Base-by-base conservation (phyloP, 202 grass and related monocot genomes). In the Cymbopogon flexuosus region DNA sequence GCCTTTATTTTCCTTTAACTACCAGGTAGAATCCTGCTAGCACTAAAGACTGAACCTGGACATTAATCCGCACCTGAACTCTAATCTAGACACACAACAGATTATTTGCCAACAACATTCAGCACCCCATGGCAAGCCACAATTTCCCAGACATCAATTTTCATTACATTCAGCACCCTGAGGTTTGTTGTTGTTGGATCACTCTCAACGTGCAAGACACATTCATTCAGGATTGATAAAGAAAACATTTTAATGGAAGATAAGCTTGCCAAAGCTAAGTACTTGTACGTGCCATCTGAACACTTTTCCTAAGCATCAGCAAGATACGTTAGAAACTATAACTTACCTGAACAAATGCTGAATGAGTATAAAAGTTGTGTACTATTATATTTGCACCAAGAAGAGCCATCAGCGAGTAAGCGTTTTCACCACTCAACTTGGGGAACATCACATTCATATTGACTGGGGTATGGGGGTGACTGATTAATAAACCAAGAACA, bases 391-490 rank as follows among this genome's bases (percentile, higher is more conserved):
- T 97, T 67, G 88, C 27, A 6, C 94, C 94, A 46, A 97, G 79
- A 86, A 97, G 89, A 34, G 92, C 88, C 94, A 94, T 97, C 36
- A 97, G 52, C 3, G 90, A 92, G 74, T 94, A 97, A 80, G 86
- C 84, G 64, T 76, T 94, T 78, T 97, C 94, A 70, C 87, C 90
- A 76, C 88, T 94, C 72, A 97, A 46, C 79, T 90, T 94, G 41
- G 94, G 94, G 68, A 92, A 94, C 80, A 92, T 89, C 33, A 89
- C 83, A 89, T 94, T 89, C 72, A 83, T 70, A 39, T 61, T 72
- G 29, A 94, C 62, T 49, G 90, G 88, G 51, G 88, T 84, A 62
- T 97, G 76, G 57, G 94, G 94, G 34, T 97, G 92, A 78, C 88
- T 90, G 77, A 89, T 79, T 71, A 97, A 64, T 49, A 97, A 75